phyloP scores from a whole-genome alignment of 2,329 filamentous ascomycete genomes.

The Pleomassaria siparia region DNA sequence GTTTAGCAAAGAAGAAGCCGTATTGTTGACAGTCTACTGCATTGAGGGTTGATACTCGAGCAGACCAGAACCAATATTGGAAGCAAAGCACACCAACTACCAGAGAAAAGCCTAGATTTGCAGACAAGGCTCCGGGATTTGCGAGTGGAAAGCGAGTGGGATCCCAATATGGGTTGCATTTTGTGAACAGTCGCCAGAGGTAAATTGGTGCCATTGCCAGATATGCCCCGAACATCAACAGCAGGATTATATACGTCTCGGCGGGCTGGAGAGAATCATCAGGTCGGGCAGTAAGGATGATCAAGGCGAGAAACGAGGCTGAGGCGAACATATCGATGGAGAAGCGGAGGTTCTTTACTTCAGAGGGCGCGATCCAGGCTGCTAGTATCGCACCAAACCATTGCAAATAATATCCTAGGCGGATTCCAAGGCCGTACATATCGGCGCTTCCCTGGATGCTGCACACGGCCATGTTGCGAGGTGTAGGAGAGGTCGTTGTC shows the following conservation, averaged over 20 bases:
- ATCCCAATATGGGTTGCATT: conserved; percentile 22
- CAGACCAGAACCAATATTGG: conserved; percentile 25
- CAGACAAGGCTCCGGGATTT: conserved; percentile 4
- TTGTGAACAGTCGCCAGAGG: conserved; percentile 19
- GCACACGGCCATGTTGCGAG: conserved; percentile 15
- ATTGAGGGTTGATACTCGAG: conserved; percentile 16
- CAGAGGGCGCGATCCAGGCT: conserved; percentile 17
- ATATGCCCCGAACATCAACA: conserved; percentile 23
- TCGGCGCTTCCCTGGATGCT: conserved; percentile 28
- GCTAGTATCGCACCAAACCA: conserved; percentile 30
- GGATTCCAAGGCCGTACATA: conserved; percentile 37
- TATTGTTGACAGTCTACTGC: conserved; percentile 19
- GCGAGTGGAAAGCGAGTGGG: conserved; percentile 19
- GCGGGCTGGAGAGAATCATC: conserved; percentile 16
- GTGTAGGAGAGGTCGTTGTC: background rate
- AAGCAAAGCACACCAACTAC: conserved; percentile 16
- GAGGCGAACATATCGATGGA: conserved; percentile 19
- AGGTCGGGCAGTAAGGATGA: conserved; percentile 14
- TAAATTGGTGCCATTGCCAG: conserved; percentile 21
- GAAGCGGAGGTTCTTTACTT: conserved; percentile 14
- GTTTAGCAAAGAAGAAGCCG: conserved; percentile 19
- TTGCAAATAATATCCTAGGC: conserved; percentile 34
- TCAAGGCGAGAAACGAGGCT: conserved; percentile 22
- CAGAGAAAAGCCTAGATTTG: conserved; percentile 13
- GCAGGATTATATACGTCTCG: conserved; percentile 24